phyloP scores from a whole-genome alignment of 2,329 filamentous ascomycete genomes.

The Penicillium aurantiogriseum region DNA sequence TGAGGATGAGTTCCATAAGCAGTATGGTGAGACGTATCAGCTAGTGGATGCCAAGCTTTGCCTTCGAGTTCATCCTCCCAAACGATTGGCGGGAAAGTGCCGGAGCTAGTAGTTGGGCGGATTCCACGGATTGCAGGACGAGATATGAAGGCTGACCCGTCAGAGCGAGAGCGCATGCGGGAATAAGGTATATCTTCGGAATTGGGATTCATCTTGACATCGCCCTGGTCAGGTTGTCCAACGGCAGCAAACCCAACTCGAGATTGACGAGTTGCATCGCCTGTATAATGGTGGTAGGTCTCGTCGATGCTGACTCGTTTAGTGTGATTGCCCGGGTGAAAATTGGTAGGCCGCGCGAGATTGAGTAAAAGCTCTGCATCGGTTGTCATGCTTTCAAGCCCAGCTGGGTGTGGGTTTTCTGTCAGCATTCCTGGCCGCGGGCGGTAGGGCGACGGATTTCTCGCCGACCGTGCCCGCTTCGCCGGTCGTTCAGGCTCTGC shows the following conservation, averaged over 20 bases:
- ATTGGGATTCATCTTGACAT: constrained; percentile 18
- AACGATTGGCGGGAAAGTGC: constrained; percentile 33
- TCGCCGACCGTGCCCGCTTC: constrained; percentile 62
- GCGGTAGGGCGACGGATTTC: constrained; percentile 46
- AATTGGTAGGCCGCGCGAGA: constrained; percentile 42
- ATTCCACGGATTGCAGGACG: constrained; percentile 37
- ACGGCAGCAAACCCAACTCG: constrained; percentile 21
- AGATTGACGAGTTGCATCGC: constrained; percentile 24
- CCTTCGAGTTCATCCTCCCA: constrained; percentile 35
- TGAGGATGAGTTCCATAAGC: constrained; percentile 13
- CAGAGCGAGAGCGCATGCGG: constrained; percentile 43
- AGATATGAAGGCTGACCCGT: constrained; percentile 41
- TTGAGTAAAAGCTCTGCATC: constrained; percentile 51
- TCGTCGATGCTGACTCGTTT: constrained; percentile 36
- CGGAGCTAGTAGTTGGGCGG: constrained; percentile 41
- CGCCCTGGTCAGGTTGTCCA: constrained; percentile 15
- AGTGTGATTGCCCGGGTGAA: constrained; percentile 26
- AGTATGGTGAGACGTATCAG: constrained; percentile 12
- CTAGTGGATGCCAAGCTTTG: constrained; percentile 12
- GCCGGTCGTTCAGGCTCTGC: constrained; percentile 50
- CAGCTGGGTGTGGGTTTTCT: constrained; percentile 32
- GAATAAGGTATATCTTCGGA: constrained; percentile 29
- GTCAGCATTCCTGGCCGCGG: constrained; percentile 27
- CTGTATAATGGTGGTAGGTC: constrained; percentile 25
- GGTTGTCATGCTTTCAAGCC: constrained; percentile 44